Base-by-base conservation (phyloP, 192 early-diverging fungal species). In the Endogone sp. region DNA sequence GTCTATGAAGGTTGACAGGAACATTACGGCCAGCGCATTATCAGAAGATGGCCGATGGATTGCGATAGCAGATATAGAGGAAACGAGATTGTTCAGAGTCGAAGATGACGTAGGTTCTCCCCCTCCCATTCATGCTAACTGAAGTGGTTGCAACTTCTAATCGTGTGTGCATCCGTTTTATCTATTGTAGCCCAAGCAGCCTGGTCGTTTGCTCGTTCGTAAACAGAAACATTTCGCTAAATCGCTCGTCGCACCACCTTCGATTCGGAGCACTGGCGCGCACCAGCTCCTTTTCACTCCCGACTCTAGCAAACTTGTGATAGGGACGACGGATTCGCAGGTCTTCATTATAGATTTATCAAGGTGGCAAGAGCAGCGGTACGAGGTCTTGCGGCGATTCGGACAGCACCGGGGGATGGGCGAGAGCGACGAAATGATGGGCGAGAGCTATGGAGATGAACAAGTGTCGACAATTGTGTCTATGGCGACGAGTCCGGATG, bases 31-130 rank as follows among this genome's bases (percentile, higher is more conserved):
- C 30, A 82, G 86, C 68, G 84, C 89, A 2, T 84, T 99, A 8
- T 96, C 95, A 24, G 79, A 89, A 60, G 85, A 94, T 73, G 94
- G 94, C 20, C 63, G 79, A 11, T 92, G 93, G 89, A 85, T 99
- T 62, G 92, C 92, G 2, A 89, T 90, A 4, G 86, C 94, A 22
- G 91, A 95, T 69, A 83, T 90, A 23, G 86, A 91, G 54, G 82
- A 84, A 21, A 79, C 89, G 49, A 83, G 83, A 70, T 70, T 93
- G 3, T 93, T 86, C 80, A 81, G 81, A 65, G 72, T 91, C 8
- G 71, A 78, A 28, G 68, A 85, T 58, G 71, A 79, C 29, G 84
- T 86, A 81, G 71, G 78, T 71, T n/a, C n/a, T n/a, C n/a, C n/a
- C n/a, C n/a, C n/a, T n/a, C n/a, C n/a, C n/a, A n/a, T n/a, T 21